Evolutionary conservation across 441 rosid genomes (phyloP).

Genomic region (Eutrema salsugineum): DNA sequence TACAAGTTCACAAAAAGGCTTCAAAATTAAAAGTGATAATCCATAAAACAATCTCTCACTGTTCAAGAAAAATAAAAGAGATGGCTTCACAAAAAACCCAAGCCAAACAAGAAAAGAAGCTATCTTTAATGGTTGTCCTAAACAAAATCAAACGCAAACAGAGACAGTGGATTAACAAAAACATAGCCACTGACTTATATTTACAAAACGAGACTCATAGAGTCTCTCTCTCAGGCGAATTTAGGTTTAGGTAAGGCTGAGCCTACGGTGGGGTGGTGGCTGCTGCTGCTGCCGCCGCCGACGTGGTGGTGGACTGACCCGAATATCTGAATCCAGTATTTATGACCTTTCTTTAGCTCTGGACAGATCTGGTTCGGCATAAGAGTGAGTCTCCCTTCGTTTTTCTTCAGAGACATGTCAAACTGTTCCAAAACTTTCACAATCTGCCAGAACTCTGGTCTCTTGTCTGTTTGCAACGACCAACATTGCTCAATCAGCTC

Average conservation of each 20-base stretch:
- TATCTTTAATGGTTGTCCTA: neutral
- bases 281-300: neutral
- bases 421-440: constrained; percentile 85
- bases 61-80: neutral
- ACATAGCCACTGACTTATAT: constrained; percentile 9
- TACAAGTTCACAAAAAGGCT: neutral
- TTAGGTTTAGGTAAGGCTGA: constrained; percentile 58
- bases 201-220: constrained; percentile 8
- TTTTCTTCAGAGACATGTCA: constrained; percentile 43
- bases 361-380: constrained; percentile 43
- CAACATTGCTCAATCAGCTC: constrained; percentile 89
- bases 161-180: constrained; percentile 12
- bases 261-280: neutral
- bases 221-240: constrained; percentile 43
- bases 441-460: constrained; percentile 91
- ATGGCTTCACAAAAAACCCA: neutral
- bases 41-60: neutral
- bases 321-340: constrained; percentile 70
- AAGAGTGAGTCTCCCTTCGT: constrained; percentile 55
- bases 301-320: constrained; percentile 40
- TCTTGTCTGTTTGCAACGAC: constrained; percentile 69
- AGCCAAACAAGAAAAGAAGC: neutral
- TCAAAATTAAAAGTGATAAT: neutral
- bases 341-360: constrained; percentile 68
- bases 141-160: neutral